Evolutionary conservation across 179 eudicot species (phyloP).

Genomic region (Camellia oleifera): DNA sequence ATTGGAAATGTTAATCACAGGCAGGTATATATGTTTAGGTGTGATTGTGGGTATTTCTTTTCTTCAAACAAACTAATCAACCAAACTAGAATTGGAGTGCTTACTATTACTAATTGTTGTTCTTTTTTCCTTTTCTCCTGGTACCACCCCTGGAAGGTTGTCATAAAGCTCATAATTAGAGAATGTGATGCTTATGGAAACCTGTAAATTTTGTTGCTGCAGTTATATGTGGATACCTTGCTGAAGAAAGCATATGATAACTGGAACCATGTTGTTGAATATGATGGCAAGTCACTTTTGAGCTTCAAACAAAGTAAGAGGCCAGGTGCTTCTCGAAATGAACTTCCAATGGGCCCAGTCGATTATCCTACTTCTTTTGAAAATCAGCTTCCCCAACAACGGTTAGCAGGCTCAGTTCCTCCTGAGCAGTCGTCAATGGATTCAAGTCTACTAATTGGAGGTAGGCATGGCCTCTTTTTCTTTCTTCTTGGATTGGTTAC

Average conservation of each 20-base stretch:
- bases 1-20: too few species aligned
- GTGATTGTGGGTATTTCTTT: background rate
- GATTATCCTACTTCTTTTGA: conserved; percentile 48
- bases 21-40: too few species aligned
- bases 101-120: background rate
- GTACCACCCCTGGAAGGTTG: background rate
- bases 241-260: conserved; percentile 96
- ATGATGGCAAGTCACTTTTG: conserved; percentile 83
- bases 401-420: conserved; percentile 42
- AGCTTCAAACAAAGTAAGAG: conserved; percentile 58
- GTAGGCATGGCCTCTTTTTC: conserved; percentile 30
- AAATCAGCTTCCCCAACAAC: conserved; percentile 46
- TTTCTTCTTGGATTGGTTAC: background rate
- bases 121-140: background rate
- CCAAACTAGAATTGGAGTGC: background rate
- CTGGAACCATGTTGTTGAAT: conserved; percentile 91
- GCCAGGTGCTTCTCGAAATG: conserved; percentile 46
- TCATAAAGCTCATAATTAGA: background rate
- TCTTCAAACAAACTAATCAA: too few species aligned
- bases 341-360: conserved; percentile 37
- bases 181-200: background rate
- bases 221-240: conserved; percentile 79
- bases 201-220: conserved; percentile 16
- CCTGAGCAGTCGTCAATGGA: conserved; percentile 47
- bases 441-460: conserved; percentile 46